phyloP scores from a whole-genome alignment of 2,329 filamentous ascomycete genomes.

The Alternaria sp. region DNA sequence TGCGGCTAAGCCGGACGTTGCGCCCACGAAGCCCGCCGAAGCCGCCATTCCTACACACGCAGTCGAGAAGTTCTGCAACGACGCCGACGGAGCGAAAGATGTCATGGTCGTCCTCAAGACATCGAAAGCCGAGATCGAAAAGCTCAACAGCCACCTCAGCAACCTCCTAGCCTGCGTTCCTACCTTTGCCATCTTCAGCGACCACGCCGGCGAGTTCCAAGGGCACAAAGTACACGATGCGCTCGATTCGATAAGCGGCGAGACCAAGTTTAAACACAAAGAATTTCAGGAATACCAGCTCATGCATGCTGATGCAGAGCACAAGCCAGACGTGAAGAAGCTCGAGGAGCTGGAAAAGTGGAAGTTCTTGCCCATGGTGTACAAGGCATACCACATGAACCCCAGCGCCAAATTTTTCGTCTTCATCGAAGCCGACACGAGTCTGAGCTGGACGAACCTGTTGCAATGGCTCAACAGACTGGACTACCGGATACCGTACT shows the following conservation, averaged over 20 bases:
- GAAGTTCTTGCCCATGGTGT: constrained; percentile 64
- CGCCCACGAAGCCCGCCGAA: background rate
- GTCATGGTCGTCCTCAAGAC: constrained; percentile 65
- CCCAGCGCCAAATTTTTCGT: constrained; percentile 38
- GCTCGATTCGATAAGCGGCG: constrained; percentile 51
- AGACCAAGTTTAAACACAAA: constrained; percentile 46
- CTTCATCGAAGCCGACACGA: constrained; percentile 47
- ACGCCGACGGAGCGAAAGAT: constrained; percentile 51
- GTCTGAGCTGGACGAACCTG: constrained; percentile 46
- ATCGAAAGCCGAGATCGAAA: constrained; percentile 64
- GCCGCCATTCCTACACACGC: constrained; percentile 2
- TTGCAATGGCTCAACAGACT: constrained; percentile 50
- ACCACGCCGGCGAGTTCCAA: constrained; percentile 60
- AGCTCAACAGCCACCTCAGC: constrained; percentile 62
- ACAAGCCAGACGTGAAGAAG: constrained; percentile 51
- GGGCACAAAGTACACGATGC: constrained; percentile 60
- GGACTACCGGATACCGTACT: constrained; percentile 51
- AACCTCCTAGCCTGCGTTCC: constrained; percentile 64
- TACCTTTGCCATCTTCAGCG: constrained; percentile 65
- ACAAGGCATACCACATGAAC: constrained; percentile 53
- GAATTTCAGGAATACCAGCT: constrained; percentile 62
- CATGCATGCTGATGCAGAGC: constrained; percentile 52
- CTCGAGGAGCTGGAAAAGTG: constrained; percentile 63
- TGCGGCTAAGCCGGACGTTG: background rate
- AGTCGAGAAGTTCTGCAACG: constrained; percentile 28